Evolutionary conservation across 2,329 filamentous ascomycete genomes (phyloP), one percentile per base, ranked within the genome.

Genomic region (Epichloe hybrida): DNA sequence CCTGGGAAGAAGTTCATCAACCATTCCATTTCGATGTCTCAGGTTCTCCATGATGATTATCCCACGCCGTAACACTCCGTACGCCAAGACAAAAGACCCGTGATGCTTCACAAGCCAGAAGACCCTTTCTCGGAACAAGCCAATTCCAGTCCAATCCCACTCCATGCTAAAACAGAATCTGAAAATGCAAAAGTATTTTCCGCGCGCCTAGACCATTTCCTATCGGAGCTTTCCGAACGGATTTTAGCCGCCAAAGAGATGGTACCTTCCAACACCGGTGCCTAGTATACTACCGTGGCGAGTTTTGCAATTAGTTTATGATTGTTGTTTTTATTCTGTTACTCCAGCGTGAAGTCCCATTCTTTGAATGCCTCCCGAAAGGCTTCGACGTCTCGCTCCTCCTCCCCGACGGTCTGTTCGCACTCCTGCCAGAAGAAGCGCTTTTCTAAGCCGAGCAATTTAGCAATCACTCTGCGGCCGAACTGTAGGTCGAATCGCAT

Each of bases 401-500:
- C 93, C 57, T 95, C 88, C 11, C 79, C 79, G 52, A 83, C 73
- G 0, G 79, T 78, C 69, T 97, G 90, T 35, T 75, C 77, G 57
- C 88, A 91, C 58, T 95, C 85, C 65, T 82, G 83, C 93, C 93
- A 98, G 57, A 88, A 75, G 49, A 84, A 70, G n/a, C 93, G 75
- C 43, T 79, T 71, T 65, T 96, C 88, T 44, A 97, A 69, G 3
- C 81, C 80, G 48, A 98, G 72, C 48, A 98, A 71, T 68, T 95
- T 96, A 1, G 88, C 91, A 64, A 97, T 72, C 4, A 96, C 93
- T 43, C 82, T 80, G 40, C 94, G 77, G 4, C 87, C 89, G 61
- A 95, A 97, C 63, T 97, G 91, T 44, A 96, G 69, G 62, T 95
- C 89, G 64, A 98, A 97, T 13, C 84, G 79, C 55, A 85, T 78